phyloP scores from a whole-genome alignment of 129 eudicot genomes.

The Deinandra increscens region DNA sequence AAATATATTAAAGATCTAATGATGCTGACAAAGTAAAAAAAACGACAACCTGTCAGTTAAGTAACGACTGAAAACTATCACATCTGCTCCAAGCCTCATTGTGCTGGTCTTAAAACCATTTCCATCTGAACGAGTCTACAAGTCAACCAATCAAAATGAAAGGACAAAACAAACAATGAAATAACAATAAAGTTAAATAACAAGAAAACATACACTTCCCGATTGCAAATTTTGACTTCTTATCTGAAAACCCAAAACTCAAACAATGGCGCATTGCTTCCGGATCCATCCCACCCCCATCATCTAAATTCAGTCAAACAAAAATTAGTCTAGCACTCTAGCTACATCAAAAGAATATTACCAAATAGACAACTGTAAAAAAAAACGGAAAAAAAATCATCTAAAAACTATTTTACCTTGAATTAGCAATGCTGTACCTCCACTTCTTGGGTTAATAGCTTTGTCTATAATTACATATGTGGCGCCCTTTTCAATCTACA shows the following conservation, averaged over 20 bases:
- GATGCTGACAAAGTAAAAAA: background rate
- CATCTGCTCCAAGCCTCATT: slow-evolving; percentile 83
- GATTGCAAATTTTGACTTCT: slow-evolving; percentile 54
- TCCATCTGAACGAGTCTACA: slow-evolving; percentile 67
- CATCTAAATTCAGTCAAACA: slow-evolving; percentile 40
- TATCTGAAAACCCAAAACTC: slow-evolving; percentile 75
- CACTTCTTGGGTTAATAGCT: slow-evolving; percentile 44
- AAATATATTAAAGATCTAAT: slow-evolving; percentile 4
- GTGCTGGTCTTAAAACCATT: slow-evolving; percentile 76
- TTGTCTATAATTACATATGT: slow-evolving; percentile 55
- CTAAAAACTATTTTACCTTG: slow-evolving; percentile 39
- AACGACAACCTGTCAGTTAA: slow-evolving; percentile 33
- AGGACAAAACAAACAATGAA: slow-evolving; percentile 17
- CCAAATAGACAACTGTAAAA: background rate
- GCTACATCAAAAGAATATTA: background rate
- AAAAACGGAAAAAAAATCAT: background rate
- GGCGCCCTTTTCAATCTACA: slow-evolving; percentile 66
- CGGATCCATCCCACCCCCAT: slow-evolving; percentile 74
- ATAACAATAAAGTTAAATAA: background rate
- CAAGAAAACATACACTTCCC: slow-evolving; percentile 62
- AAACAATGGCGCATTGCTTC: slow-evolving; percentile 61
- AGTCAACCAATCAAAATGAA: slow-evolving; percentile 43
- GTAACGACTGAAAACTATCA: slow-evolving; percentile 59
- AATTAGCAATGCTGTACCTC: slow-evolving; percentile 51
- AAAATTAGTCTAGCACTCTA: background rate